phyloP scores from a whole-genome alignment of 2,329 filamentous ascomycete species.

The Acrodontium crateriforme region DNA sequence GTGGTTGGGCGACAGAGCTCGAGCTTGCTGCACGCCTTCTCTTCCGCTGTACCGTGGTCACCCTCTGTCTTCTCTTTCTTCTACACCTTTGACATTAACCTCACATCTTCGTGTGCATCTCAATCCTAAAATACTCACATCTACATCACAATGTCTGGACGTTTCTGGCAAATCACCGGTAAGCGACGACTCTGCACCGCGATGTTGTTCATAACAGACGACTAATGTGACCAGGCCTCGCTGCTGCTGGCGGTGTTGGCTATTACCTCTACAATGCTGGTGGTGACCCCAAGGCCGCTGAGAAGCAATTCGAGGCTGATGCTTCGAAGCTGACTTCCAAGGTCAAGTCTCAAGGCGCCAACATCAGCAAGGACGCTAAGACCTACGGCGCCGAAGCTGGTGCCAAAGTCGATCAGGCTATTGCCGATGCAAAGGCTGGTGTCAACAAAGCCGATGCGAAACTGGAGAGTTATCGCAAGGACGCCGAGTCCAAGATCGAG shows the following conservation, averaged over 20 bases:
- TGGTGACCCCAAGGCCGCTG: slow-evolving; percentile 65
- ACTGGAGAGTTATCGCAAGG: slow-evolving; percentile 8
- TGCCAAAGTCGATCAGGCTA: slow-evolving; percentile 38
- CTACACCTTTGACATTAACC: no score
- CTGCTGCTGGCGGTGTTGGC: slow-evolving; percentile 51
- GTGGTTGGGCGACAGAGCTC: no score
- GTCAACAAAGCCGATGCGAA: slow-evolving; percentile 11
- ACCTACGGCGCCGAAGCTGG: slow-evolving; percentile 28
- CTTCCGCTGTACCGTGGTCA: no score
- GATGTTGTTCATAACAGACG: slow-evolving; percentile 15
- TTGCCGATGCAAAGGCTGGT: slow-evolving; percentile 6
- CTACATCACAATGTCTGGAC: slow-evolving; percentile 7
- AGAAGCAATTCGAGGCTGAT: slow-evolving; percentile 76
- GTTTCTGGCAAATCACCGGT: slow-evolving; percentile 8
- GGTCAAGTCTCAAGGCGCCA: slow-evolving; percentile 52
- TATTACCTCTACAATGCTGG: slow-evolving; percentile 90
- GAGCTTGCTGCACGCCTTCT: no score
- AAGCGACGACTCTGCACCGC: no score
- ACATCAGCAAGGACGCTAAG: slow-evolving; percentile 31
- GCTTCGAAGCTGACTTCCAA: slow-evolving; percentile 53
- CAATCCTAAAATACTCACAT: no score
- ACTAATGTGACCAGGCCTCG: slow-evolving; percentile 41
- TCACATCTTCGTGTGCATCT: no score
- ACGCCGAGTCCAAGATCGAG: slow-evolving; percentile 48
- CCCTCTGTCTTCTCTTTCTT: no score